phyloP scores from a whole-genome alignment of 2,329 filamentous ascomycete species.

The Cladosporium halotolerans region DNA sequence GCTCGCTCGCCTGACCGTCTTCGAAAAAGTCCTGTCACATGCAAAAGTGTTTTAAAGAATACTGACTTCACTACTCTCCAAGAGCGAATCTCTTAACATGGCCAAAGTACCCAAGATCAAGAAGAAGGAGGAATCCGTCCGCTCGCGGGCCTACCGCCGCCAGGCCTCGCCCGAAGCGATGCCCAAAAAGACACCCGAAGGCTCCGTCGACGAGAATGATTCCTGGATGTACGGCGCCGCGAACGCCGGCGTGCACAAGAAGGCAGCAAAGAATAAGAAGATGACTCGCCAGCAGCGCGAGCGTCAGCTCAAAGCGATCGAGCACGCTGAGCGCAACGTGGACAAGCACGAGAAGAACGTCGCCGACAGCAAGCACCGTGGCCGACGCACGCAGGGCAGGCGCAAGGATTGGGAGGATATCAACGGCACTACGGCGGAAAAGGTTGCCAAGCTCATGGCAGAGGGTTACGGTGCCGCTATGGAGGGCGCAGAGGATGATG shows the following conservation, averaged over 20 bases:
- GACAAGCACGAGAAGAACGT: conserved; percentile 53
- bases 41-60: not conserved
- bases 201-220: conserved; percentile 44
- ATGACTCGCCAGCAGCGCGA: conserved; percentile 48
- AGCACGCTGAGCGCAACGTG: conserved; percentile 48
- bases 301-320: conserved; percentile 49
- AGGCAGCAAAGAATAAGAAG: conserved; percentile 49
- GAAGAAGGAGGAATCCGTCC: conserved; percentile 53
- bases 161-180: conserved; percentile 58
- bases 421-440: conserved; percentile 23
- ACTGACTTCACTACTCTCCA: not conserved
- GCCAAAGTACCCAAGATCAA: conserved; percentile 43
- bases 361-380: conserved; percentile 45
- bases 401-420: conserved; percentile 29
- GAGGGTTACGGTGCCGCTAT: conserved; percentile 6
- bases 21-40: not conserved
- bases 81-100: conserved; percentile 24
- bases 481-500: conserved; percentile 6
- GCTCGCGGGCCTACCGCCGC: conserved; percentile 69
- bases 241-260: conserved; percentile 64
- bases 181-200: conserved; percentile 32
- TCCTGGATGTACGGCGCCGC: conserved; percentile 66
- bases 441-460: not conserved
- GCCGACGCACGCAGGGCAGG: conserved; percentile 36
- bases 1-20: not conserved